Conservation (phyloP, 805 yeast species). For the Nakazawaea peltata region DNA sequence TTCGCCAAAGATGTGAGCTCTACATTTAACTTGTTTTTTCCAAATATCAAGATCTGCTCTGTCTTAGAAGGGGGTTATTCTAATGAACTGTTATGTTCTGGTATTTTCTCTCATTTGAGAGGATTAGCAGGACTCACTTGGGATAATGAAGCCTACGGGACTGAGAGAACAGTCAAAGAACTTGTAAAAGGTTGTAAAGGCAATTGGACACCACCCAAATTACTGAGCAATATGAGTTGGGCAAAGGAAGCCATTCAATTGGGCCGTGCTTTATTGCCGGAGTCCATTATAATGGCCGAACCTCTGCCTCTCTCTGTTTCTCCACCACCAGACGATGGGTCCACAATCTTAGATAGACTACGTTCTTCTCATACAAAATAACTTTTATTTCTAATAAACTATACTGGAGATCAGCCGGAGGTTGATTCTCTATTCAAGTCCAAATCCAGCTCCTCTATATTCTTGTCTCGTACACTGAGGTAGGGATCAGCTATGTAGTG, state of each 20-base stretch:
- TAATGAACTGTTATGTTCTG: slow-evolving; percentile 72
- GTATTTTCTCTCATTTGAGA: slow-evolving; percentile 69
- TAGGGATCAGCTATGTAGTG: slow-evolving; percentile 6
- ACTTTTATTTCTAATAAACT: too few relatives aligned
- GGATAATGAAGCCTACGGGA: slow-evolving; percentile 57
- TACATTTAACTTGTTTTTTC: slow-evolving; percentile 39
- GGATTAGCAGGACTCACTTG: slow-evolving; percentile 56
- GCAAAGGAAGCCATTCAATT: slow-evolving; percentile 35
- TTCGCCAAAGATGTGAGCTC: slow-evolving; percentile 69
- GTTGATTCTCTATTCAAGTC: slow-evolving; percentile 7
- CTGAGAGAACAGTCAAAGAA: slow-evolving; percentile 53
- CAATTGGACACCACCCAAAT: slow-evolving; percentile 42
- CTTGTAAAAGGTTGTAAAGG: slow-evolving; percentile 61
- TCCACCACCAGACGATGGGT: too few relatives aligned
- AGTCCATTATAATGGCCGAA: slow-evolving; percentile 1
- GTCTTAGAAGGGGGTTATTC: slow-evolving; percentile 83
- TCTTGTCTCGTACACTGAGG: neutral
- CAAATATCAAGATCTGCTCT: slow-evolving; percentile 56
- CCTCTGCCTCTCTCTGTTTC: too few relatives aligned
- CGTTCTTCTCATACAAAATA: too few relatives aligned
- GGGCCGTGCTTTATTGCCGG: slow-evolving; percentile 8
- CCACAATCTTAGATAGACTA: neutral
- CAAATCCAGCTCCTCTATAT: slow-evolving; percentile 1
- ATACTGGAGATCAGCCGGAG: too few relatives aligned
- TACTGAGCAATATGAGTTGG: slow-evolving; percentile 43